Evolutionary conservation across 2,329 filamentous ascomycete species (phyloP), one percentile per base, ranked within the genome.

Genomic region (Pseudovirgaria hyperparasitica): DNA sequence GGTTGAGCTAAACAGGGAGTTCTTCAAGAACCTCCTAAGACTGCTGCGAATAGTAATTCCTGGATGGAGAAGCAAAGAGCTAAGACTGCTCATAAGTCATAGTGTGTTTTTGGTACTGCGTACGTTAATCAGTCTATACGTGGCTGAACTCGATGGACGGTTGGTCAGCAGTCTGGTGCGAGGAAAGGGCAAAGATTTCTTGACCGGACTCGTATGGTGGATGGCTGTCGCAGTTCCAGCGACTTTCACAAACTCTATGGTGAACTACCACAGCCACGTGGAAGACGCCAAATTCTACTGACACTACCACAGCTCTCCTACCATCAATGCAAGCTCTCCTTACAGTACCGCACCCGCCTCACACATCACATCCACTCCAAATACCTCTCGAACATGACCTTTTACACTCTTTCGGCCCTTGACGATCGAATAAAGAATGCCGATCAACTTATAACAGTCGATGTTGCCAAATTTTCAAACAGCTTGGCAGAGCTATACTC

Each of bases 361-460:
- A 98, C 90, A n/a, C 80, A 90, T 46, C 67, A 86, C 50, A 90
- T 98, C 26, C 90, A 98, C 59, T 81, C 92, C 52, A 82, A 86
- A 51, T 98, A 98, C 53, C 70, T 98, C 9, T 86, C 82, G n/a
- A 81, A 93, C 33, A 80, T 98, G 71, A 96, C 87, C 1, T 98
- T 96, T 53, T 98, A 98, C 53, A 86, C 85, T 3, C 79, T 98
- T 27, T 92, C 86, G 1, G 85, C 90, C 0, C 67, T 98, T 19
- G 90, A 98, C 45, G 90, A 98, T 51, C 75, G 90, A 48, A 93
- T 98, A 67, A 93, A 94, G 64, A 98, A 98, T 48, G 84, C 90
- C 3, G 90, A 98, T 49, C 90, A 98, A 57, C 70, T 98, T 22
- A 92, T 98, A 42, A 90, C 87, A 0, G 87, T 96, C 16, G 90